A percentile compares a stretch with the other conserved stretches of the same genome.
Conservation (phyloP, 495 filamentous ascomycete genomes). For the Lasiosphaeriaceae sp. region DNA sequence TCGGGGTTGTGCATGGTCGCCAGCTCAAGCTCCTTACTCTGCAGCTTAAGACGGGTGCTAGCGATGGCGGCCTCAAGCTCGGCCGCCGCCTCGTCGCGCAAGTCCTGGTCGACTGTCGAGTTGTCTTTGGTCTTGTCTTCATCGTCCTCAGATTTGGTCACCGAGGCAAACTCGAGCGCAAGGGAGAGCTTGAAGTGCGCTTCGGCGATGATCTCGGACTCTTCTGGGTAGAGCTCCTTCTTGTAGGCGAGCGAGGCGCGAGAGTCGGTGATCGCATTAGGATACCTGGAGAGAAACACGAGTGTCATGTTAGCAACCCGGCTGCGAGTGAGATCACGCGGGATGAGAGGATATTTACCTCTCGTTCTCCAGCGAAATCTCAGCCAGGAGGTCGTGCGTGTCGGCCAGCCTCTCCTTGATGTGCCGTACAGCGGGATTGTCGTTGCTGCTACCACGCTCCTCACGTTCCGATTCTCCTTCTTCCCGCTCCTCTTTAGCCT, state of each 20-base stretch:
- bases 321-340: conserved; percentile 1
- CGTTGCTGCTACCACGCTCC: conserved; percentile 21
- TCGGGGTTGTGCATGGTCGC: conserved; percentile 47
- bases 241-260: conserved; percentile 72
- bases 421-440: conserved; percentile 51
- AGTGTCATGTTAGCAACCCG: conserved; percentile 18
- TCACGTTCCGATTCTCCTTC: conserved; percentile 53
- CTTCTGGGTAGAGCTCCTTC: conserved; percentile 66
- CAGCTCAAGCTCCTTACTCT: conserved; percentile 66
- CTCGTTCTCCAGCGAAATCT: conserved; percentile 94
- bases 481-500: conserved; percentile 53
- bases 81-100: conserved; percentile 69
- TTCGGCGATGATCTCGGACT: conserved; percentile 82
- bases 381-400: conserved; percentile 84
- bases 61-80: conserved; percentile 81
- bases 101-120: conserved; percentile 54
- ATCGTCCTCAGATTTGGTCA: conserved; percentile 58
- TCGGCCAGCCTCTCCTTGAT: conserved; percentile 84
- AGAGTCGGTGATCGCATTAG: conserved; percentile 74
- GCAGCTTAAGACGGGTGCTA: conserved; percentile 70
- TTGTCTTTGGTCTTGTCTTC: conserved; percentile 29
- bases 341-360: conserved; percentile 34
- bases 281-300: conserved; percentile 49
- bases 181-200: conserved; percentile 94
- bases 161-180: conserved; percentile 86